Base-by-base conservation (phyloP, 2,329 filamentous ascomycete species). In the Fusarium pseudocircinatum region DNA sequence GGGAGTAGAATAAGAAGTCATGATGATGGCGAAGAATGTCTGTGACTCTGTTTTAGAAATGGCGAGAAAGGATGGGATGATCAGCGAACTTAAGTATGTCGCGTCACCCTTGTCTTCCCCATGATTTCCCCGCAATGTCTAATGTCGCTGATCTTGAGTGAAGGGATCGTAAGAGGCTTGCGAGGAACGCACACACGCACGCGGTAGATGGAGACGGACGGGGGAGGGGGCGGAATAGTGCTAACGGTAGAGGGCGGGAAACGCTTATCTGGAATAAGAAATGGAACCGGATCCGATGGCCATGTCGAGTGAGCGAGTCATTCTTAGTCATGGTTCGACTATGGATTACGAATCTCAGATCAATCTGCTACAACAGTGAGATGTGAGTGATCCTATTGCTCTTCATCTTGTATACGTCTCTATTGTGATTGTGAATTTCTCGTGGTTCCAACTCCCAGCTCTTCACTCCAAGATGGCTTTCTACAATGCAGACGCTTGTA, bases 101-200 rank as follows among this genome's bases (percentile, higher is more conserved):
- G 40, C 26, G n/a, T 16, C 30, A 36, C 52, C 63, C 71, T 43
- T 60, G 71, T 61, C 66, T 71, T 60, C 61, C 59, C 64, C 70
- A 72, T 62, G 59, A 46, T 74, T 69, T 62, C 70, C 50, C 63
- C 71, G 60, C 74, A 69, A 57, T 32, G n/a, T 50, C 53, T 52
- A 44, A 30, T 36, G 30, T 46, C 47, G 59, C 32, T 70, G 60
- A 57, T 61, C 56, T 62, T 42, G 26, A 50, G 50, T 34, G 30
- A 63, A 47, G 59, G 53, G 64, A 53, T 47, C 60, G 67, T 75
- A 69, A 70, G 74, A 46, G 72, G 75, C 70, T 77, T 73, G 61
- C 39, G 53, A 52, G 28, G 39, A 32, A 40, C 39, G 47, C 30
- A 24, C 36, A n/a, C n/a, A n/a, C n/a, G 30, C 64, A 61, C 37